phyloP scores from a whole-genome alignment of 495 filamentous ascomycete genomes.

The Lasiosphaeria hispida region DNA sequence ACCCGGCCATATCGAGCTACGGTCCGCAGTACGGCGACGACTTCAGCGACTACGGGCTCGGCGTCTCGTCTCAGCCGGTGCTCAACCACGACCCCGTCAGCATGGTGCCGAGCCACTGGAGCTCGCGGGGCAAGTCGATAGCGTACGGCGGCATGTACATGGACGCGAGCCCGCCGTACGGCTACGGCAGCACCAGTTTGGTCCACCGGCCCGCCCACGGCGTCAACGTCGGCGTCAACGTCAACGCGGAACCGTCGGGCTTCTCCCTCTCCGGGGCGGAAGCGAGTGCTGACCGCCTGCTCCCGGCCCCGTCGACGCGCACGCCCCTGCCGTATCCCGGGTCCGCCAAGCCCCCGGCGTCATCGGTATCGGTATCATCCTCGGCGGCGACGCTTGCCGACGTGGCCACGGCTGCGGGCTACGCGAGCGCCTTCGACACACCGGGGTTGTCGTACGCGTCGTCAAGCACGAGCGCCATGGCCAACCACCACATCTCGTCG shows the following conservation, averaged over 20 bases:
- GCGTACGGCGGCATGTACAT: constrained; percentile 32
- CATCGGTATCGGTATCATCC: constrained; percentile 15
- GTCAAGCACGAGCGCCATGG: neutral
- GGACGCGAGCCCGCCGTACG: constrained; percentile 32
- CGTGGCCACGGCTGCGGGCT: constrained; percentile 23
- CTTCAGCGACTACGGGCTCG: constrained; percentile 44
- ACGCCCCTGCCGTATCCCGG: constrained; percentile 29
- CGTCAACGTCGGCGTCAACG: no score
- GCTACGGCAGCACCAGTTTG: constrained; percentile 26
- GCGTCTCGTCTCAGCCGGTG: constrained; percentile 28
- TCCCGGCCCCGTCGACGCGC: constrained; percentile 35
- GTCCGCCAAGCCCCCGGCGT: constrained; percentile 21
- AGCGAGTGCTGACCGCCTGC: constrained; percentile 37
- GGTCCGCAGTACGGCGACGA: constrained; percentile 33
- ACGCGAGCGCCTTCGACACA: constrained; percentile 18
- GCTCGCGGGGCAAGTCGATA: constrained; percentile 24
- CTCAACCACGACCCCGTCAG: constrained; percentile 31
- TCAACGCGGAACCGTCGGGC: constrained; percentile 29
- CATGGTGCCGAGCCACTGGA: constrained; percentile 32
- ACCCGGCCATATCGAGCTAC: constrained; percentile 36
- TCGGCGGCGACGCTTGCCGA: constrained; percentile 20
- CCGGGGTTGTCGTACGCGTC: constrained; percentile 14
- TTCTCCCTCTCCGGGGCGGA: constrained; percentile 42
- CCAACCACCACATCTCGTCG: constrained; percentile 7
- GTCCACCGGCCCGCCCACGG: constrained; percentile 37